Conservation (phyloP, 768 basidiomycete species). For the Tylopilus sp. region DNA sequence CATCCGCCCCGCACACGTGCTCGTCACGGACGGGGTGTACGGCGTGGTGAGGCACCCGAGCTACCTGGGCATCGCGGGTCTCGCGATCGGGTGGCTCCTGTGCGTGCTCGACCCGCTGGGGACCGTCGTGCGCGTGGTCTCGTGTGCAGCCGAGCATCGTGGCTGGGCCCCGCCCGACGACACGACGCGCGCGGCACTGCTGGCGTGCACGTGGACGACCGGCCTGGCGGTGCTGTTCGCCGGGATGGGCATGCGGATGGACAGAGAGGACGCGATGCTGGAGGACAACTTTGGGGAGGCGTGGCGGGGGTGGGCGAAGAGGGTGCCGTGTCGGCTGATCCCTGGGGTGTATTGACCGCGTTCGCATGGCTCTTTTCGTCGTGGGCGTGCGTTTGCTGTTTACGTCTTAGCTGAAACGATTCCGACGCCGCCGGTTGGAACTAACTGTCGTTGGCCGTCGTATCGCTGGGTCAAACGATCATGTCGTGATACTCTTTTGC, state of each 20-base stretch:
- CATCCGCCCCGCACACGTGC: slow-evolving; percentile 16
- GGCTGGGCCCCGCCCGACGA: not conserved
- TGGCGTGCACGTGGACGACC: slow-evolving; percentile 1
- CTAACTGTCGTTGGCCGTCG: too few species aligned
- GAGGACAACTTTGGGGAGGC: slow-evolving; percentile 24
- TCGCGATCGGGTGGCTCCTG: slow-evolving; percentile 1
- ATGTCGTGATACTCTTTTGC: too few species aligned
- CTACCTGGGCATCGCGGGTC: slow-evolving; percentile 10
- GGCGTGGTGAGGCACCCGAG: slow-evolving; percentile 31
- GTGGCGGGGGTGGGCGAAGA: slow-evolving; percentile 24
- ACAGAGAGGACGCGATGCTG: slow-evolving; percentile 29
- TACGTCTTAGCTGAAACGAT: too few species aligned
- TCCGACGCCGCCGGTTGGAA: too few species aligned
- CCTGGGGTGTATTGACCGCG: slow-evolving; percentile 18
- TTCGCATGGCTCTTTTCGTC: too few species aligned
- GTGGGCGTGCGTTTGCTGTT: too few species aligned
- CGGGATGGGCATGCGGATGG: slow-evolving; percentile 13
- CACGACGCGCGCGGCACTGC: not conserved
- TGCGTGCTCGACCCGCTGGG: slow-evolving; percentile 6
- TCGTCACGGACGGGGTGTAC: slow-evolving; percentile 29
- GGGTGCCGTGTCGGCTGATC: slow-evolving; percentile 23
- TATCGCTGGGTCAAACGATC: too few species aligned
- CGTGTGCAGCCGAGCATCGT: too few species aligned
- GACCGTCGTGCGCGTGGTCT: not conserved
- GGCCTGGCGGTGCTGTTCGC: fast-evolving